phyloP scores from a whole-genome alignment of 129 eudicot genomes.

The Arctium lappa region DNA sequence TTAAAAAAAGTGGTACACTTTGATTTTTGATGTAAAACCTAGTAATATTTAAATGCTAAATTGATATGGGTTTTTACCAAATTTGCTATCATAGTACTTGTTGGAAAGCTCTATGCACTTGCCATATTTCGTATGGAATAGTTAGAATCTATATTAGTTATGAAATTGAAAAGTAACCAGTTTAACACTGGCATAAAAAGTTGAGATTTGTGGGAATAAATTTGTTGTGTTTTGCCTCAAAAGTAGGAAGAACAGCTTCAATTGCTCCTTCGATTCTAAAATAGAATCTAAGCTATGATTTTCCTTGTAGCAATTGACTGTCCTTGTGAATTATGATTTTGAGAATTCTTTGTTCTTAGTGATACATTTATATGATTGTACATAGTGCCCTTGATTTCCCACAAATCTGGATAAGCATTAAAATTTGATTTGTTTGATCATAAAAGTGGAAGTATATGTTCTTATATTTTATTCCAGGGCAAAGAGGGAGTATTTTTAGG shows the following conservation, averaged over 20 bases:
- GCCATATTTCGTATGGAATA: neutral
- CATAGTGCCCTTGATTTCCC: neutral
- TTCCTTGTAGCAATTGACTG: neutral
- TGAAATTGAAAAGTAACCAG: neutral
- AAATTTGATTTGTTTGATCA: neutral
- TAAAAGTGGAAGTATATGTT: neutral
- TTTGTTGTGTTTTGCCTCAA: neutral
- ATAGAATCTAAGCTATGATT: neutral
- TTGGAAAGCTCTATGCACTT: neutral
- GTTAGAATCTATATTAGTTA: neutral
- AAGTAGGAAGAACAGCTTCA: constrained; percentile 8
- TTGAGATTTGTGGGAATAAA: neutral
- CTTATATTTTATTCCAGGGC: neutral
- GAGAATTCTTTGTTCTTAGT: neutral
- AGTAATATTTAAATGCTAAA: neutral
- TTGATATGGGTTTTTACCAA: neutral
- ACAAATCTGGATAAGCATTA: neutral
- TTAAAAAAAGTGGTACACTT: neutral
- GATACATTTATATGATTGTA: neutral
- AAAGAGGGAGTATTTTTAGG: neutral
- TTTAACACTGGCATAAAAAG: neutral
- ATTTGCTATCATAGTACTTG: neutral
- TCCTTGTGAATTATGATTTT: neutral
- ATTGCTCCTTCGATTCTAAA: neutral
- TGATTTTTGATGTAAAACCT: neutral